Percentiles rank a stretch among this genome's conserved stretches.
Evolutionary conservation across 768 basidiomycete species (phyloP).

Genomic region (Clitopilus passeckerianus): DNA sequence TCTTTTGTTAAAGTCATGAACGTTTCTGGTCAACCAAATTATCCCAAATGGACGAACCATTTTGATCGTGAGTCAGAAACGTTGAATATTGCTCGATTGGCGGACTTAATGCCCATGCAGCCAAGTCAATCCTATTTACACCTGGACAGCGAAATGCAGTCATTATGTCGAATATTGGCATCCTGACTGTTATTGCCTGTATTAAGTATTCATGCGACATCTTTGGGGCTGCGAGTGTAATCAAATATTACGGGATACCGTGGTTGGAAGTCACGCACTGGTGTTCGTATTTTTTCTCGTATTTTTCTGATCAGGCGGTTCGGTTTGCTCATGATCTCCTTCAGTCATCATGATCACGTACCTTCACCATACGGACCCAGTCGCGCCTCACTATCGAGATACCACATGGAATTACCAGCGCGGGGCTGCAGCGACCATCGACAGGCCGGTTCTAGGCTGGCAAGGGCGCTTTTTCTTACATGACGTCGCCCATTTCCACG

Average conservation of each 20-base stretch:
- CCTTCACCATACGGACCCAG: conserved; percentile 55
- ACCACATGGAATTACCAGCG: conserved; percentile 53
- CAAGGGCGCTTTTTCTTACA: conserved; percentile 63
- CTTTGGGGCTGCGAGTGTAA: conserved; percentile 30
- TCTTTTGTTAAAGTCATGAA: conserved; percentile 41
- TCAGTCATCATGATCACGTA: conserved; percentile 48
- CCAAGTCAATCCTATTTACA: conserved; percentile 47
- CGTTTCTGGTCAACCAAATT: conserved; percentile 55
- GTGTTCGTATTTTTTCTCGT: conserved; percentile 27
- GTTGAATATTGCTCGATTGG: not conserved
- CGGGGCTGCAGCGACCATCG: conserved; percentile 55
- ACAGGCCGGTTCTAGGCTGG: conserved; percentile 55
- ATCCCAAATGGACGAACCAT: conserved; percentile 64
- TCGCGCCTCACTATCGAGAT: conserved; percentile 50
- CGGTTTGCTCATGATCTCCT: not conserved
- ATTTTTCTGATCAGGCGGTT: not conserved
- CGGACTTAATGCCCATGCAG: conserved; percentile 20
- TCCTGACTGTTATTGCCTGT: conserved; percentile 35
- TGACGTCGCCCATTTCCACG: conserved; percentile 57
- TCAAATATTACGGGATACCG: conserved; percentile 43
- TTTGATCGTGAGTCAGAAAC: conserved; percentile 43
- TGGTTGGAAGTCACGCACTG: conserved; percentile 51
- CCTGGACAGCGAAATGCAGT: conserved; percentile 42
- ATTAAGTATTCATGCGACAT: conserved; percentile 25
- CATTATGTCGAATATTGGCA: conserved; percentile 49